These are phyloP conservation scores for Solanum aculeatissimum DNA, from an alignment of 305 asterid genomes.

Conservation along the genomic window DNA sequence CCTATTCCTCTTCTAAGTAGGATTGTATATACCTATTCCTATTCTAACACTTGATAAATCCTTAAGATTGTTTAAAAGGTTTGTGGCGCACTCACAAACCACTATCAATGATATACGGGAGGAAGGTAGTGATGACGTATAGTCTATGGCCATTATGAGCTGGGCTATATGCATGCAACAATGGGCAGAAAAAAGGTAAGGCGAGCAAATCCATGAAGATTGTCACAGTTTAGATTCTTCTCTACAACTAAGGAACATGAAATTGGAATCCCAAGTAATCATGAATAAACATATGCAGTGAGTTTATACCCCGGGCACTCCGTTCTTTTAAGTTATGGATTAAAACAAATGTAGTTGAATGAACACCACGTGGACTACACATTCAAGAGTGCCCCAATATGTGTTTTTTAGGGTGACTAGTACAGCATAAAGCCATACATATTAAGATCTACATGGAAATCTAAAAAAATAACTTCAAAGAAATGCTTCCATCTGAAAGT, in stretches of 20 bases:
- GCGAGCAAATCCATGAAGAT: neutral
- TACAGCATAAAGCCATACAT: neutral
- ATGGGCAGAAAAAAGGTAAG: neutral
- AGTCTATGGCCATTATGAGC: neutral
- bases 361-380: neutral
- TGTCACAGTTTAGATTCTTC: neutral
- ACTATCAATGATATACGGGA: neutral
- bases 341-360: neutral
- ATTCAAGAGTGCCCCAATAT: neutral
- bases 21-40: too few species aligned
- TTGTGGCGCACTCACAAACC: neutral
- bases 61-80: neutral
- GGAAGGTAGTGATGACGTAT: neutral
- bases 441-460: neutral
- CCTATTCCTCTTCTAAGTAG: too few species aligned
- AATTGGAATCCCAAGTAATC: neutral
- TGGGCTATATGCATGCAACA: neutral
- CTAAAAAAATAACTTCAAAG: neutral
- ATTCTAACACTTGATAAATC: neutral
- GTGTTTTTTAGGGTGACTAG: neutral
- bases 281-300: neutral
- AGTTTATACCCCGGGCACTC: neutral
- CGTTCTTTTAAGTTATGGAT: neutral
- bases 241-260: neutral
- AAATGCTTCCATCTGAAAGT: neutral